A percentile compares a stretch with the other conserved stretches of the same genome.
These are phyloP conservation scores for Trichoderma simmonsii DNA, from an alignment of 2,329 filamentous ascomycete species.

Conservation along the genomic window DNA sequence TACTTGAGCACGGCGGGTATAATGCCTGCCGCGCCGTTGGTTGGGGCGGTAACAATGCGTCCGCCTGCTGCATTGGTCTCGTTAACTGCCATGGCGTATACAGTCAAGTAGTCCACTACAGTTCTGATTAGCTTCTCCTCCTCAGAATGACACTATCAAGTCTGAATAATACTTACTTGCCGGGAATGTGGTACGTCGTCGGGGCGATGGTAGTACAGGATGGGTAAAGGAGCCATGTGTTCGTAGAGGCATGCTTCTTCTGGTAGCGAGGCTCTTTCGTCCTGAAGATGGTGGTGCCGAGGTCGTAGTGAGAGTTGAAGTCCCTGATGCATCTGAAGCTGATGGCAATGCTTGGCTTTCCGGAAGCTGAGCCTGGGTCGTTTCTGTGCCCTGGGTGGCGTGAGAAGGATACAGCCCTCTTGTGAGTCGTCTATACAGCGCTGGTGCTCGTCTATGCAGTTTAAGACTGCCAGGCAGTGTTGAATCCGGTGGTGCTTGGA, in stretches of 20 bases:
- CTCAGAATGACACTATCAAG: not conserved
- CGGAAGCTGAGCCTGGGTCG: not conserved
- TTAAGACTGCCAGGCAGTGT: constrained; percentile 1
- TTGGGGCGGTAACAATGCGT: constrained; percentile 10
- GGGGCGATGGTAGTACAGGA: constrained; percentile 3
- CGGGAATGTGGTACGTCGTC: constrained; percentile 9
- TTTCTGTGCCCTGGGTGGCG: not conserved
- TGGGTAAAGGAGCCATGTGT: constrained; percentile 14
- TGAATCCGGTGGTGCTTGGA: constrained; percentile 11
- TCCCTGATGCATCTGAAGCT: not conserved
- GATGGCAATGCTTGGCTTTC: not conserved
- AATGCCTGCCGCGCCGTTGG: constrained; percentile 9
- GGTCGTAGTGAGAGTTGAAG: not conserved
- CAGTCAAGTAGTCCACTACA: constrained; percentile 5
- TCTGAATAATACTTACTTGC: not conserved
- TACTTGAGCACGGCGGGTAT: constrained; percentile 15
- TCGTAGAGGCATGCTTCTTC: not conserved
- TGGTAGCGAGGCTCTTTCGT: not conserved
- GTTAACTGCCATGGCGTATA: constrained; percentile 15
- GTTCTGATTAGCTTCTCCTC: not conserved
- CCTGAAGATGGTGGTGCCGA: not conserved
- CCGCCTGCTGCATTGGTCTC: constrained; percentile 12
- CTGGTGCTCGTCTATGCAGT: constrained; percentile 8
- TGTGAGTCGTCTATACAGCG: constrained; percentile 13
- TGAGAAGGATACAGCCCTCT: constrained; percentile 10